Evolutionary conservation across 805 yeast genomes (phyloP).

Genomic region (Yamadazyma laniorum): DNA sequence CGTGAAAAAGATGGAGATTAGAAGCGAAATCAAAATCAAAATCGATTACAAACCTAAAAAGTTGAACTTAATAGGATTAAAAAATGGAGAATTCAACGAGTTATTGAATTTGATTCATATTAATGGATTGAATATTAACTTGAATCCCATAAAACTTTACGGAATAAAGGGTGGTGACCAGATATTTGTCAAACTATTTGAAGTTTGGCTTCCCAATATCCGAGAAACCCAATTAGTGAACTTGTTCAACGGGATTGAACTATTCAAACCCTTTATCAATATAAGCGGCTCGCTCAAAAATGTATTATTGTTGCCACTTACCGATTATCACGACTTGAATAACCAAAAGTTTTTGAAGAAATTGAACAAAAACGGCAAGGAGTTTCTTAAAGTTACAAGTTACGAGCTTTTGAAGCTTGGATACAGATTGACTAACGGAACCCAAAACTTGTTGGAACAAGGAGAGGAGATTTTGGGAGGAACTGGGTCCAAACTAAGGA

Average conservation of each 20-base stretch:
- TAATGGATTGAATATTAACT: slow-evolving; percentile 75
- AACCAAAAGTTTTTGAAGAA: slow-evolving; percentile 53
- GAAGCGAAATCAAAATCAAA: slow-evolving; percentile 52
- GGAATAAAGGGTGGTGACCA: slow-evolving; percentile 77
- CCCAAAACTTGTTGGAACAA: slow-evolving; percentile 75
- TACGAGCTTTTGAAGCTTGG: slow-evolving; percentile 80
- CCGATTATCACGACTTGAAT: slow-evolving; percentile 59
- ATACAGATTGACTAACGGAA: slow-evolving; percentile 82
- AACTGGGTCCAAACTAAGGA: slow-evolving; percentile 54
- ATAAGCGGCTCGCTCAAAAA: slow-evolving; percentile 78
- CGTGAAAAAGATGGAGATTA: slow-evolving; percentile 65
- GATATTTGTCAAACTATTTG: slow-evolving; percentile 54
- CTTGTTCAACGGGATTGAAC: slow-evolving; percentile 79
- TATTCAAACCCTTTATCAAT: slow-evolving; percentile 72
- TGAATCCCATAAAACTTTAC: slow-evolving; percentile 61
- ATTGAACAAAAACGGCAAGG: slow-evolving; percentile 68
- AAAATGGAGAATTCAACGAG: slow-evolving; percentile 85
- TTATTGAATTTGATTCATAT: slow-evolving; percentile 84
- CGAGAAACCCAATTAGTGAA: slow-evolving; percentile 77
- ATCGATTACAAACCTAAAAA: slow-evolving; percentile 92
- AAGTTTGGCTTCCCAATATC: slow-evolving; percentile 88
- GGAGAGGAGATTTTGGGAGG: slow-evolving; percentile 83
- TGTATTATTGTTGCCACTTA: slow-evolving; percentile 67
- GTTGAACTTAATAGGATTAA: slow-evolving; percentile 77
- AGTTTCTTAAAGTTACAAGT: slow-evolving; percentile 75